A percentile compares a stretch with the other conserved stretches of the same genome.
These are phyloP conservation scores for Inga leiocalycina DNA, from an alignment of 306 rosid species.

Conservation along the genomic window DNA sequence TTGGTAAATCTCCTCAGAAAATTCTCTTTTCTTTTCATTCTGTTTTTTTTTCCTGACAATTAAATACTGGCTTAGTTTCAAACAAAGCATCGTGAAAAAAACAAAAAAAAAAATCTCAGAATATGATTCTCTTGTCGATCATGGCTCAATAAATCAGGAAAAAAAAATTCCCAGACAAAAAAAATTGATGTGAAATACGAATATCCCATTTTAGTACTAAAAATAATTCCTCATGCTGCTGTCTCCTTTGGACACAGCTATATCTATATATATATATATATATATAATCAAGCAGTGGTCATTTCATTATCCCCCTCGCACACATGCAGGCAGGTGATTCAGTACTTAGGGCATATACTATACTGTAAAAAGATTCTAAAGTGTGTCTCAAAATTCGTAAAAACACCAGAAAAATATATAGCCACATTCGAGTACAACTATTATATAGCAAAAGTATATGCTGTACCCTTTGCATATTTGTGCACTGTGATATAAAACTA, in stretches of 20 bases:
- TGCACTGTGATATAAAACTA: conserved; percentile 5
- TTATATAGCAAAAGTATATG: conserved; percentile 28
- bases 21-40: not conserved
- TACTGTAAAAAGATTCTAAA: conserved; percentile 19
- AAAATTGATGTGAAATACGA: conserved; percentile 19
- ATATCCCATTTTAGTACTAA: conserved; percentile 36
- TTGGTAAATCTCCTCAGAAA: conserved; percentile 9
- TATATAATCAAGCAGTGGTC: conserved; percentile 25
- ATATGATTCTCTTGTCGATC: conserved; percentile 47
- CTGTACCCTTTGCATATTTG: conserved; percentile 30
- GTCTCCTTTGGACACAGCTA: conserved; percentile 34
- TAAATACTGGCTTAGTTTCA: not conserved
- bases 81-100: not conserved
- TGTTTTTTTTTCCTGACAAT: not conserved
- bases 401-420: conserved; percentile 21
- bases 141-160: conserved; percentile 28
- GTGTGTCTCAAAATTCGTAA: conserved; percentile 23
- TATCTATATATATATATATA: not conserved
- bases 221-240: conserved; percentile 18
- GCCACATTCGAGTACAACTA: conserved; percentile 11
- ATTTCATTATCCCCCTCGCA: conserved; percentile 41
- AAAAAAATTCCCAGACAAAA: not conserved
- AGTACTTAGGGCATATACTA: conserved; percentile 53
- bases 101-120: conserved; percentile 41
- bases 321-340: conserved; percentile 36